phyloP scores from a whole-genome alignment of 2,329 filamentous ascomycete species.

The Colletotrichum gigasporum region DNA sequence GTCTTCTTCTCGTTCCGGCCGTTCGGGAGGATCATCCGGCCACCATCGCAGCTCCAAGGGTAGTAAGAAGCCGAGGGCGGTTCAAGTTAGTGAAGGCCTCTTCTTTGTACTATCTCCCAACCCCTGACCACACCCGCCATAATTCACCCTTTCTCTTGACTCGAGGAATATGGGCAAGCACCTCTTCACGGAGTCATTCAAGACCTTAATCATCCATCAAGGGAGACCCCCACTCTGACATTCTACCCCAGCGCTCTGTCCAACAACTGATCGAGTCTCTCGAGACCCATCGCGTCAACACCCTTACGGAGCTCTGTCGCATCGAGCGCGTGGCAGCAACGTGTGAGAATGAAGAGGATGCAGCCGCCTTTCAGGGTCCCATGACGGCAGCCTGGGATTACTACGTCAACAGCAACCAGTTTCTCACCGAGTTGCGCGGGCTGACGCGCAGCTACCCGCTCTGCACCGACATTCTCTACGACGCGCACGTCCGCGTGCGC shows the following conservation, averaged over 20 bases:
- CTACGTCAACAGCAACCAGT: slow-evolving; percentile 76
- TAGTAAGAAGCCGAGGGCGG: slow-evolving; percentile 38
- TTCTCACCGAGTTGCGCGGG: slow-evolving; percentile 75
- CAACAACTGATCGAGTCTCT: slow-evolving; percentile 70
- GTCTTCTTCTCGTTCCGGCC: slow-evolving; percentile 41
- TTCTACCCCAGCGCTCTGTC: slow-evolving; percentile 46
- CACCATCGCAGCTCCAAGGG: slow-evolving; percentile 35
- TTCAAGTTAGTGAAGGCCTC: slow-evolving; percentile 41
- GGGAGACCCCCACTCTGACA: no score
- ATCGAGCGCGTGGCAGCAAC: slow-evolving; percentile 73
- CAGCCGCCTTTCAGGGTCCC: slow-evolving; percentile 65
- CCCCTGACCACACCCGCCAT: not conserved
- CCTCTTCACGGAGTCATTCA: not conserved
- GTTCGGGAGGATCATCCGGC: slow-evolving; percentile 33
- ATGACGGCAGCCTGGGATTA: slow-evolving; percentile 78
- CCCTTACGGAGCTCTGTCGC: slow-evolving; percentile 75
- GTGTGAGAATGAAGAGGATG: slow-evolving; percentile 66
- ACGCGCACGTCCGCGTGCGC: slow-evolving; percentile 71
- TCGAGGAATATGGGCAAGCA: no score
- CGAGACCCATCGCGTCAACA: slow-evolving; percentile 75
- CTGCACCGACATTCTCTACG: slow-evolving; percentile 69
- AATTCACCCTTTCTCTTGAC: not conserved
- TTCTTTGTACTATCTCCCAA: slow-evolving; percentile 37
- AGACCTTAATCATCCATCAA: no score
- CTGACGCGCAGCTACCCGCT: slow-evolving; percentile 75